Percentiles rank a stretch among this genome's conserved stretches.
These are phyloP conservation scores for Aspergillus cavernicola DNA, from an alignment of 495 filamentous ascomycete species.

Conservation along the genomic window DNA sequence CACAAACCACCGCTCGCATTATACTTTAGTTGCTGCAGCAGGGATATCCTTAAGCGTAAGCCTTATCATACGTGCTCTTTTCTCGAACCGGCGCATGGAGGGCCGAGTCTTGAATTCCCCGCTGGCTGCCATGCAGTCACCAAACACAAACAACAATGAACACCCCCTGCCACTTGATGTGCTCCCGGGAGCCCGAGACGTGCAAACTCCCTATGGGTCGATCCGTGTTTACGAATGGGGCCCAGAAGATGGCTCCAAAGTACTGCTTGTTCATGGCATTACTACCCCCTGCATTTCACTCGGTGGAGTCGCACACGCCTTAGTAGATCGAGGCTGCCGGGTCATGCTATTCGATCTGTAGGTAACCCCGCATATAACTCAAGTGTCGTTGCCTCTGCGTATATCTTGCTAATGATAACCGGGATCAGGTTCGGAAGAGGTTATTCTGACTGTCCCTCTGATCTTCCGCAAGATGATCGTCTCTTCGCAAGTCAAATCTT, in stretches of 20 bases:
- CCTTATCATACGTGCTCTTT: conserved; percentile 36
- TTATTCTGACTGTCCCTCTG: conserved; percentile 65
- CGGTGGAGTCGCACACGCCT: conserved; percentile 59
- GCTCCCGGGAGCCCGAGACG: conserved; percentile 70
- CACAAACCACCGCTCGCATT: conserved; percentile 34
- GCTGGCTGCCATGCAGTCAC: conserved; percentile 38
- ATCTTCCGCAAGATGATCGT: conserved; percentile 65
- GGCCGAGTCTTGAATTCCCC: conserved; percentile 45
- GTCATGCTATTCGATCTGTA: conserved; percentile 75
- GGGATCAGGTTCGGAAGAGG: conserved; percentile 67
- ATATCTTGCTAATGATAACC: background rate
- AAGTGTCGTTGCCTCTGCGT: background rate
- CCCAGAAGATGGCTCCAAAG: conserved; percentile 72
- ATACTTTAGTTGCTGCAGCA: conserved; percentile 40
- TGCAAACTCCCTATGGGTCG: conserved; percentile 72
- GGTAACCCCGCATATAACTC: conserved; percentile 6
- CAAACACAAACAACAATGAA: conserved; percentile 42
- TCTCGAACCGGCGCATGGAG: conserved; percentile 17
- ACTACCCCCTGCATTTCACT: conserved; percentile 76
- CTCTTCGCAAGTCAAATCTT: conserved; percentile 76
- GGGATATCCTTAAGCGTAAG: conserved; percentile 41
- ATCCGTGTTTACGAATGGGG: conserved; percentile 89
- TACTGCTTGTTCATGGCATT: conserved; percentile 83
- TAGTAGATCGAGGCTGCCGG: conserved; percentile 72
- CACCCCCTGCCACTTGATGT: conserved; percentile 70